Evolutionary conservation across 306 rosid species (phyloP), one percentile per base, ranked within the genome.

Genomic region (Dicorynia guianensis): DNA sequence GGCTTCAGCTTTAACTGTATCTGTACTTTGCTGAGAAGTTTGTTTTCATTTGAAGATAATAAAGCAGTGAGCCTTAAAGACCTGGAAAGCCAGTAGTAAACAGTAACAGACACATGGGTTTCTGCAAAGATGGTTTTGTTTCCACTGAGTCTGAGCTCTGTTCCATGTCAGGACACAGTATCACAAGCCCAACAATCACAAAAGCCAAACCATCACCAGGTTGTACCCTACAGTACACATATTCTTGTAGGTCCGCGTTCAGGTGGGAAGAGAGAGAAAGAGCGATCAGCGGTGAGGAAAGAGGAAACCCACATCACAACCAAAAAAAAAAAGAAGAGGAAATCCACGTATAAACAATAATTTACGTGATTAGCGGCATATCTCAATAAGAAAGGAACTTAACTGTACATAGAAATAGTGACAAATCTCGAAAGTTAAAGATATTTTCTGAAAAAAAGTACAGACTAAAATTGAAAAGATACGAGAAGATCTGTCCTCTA

Each of bases 201-300:
- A 80, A 83, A 14, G 83, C 89, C 90, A 86, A 86, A 79, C 17
- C 68, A 59, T 69, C 79, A 80, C 83, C 83, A 50, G 81, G 49
- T 79, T 88, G 89, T 89, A 89, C 93, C 74, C 76, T 58, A 83
- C 73, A 67, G 89, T 86, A 85, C 89, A 73, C 79, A 19, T 25
- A 25, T 25, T 1, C 30, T 25, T 25, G 30, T 25, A 25, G 30
- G 86, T 82, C 93, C 87, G 87, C 88, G 86, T 74, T 79, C 76
- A 61, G 84, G 17, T 64, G 5, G 54, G 6, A 36, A 49, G 17
- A 42, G 14, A 36, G 17, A 50, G 5, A 34, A 12, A 5, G 52
- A 55, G 39, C 39, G 5, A 55, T 35, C 38, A 64, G 59, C 18
- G 62, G 62, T 54, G 61, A 55, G 20, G 30, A n/a, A 11, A n/a